Evolutionary conservation across 257 asterid genomes (phyloP), one percentile per base, ranked within the genome.

Genomic region (Rauvolfia tetraphylla): DNA sequence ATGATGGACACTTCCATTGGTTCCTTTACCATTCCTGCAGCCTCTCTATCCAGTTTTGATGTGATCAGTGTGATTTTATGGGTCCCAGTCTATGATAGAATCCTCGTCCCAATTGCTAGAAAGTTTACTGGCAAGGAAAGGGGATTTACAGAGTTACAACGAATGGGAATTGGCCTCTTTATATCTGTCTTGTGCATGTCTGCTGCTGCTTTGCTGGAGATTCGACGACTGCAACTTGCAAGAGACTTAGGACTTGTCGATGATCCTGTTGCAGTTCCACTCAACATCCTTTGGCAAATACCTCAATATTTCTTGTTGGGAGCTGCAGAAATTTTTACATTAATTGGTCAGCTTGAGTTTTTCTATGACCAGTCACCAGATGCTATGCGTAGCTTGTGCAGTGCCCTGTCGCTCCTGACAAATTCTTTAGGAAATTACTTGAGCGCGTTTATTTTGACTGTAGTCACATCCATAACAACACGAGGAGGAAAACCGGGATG

Each of bases 341-440:
- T 87, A 34, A 89, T 94, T 15, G 98, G 98, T 69, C 97, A 89
- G 74, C 84, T 90, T 0, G 95, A 94, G 89, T 94, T 94, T 80
- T 92, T 94, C 80, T 92, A 94, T 68, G 96, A 94, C 71, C 96
- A 94, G 76, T 94, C 98, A 0, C 97, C 97, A 0, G 98, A 94
- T 33, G 98, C 98, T 25, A 94, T 92, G 98, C 93, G 98, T 73
- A 94, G 97, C 67, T 84, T 92, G 85, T 94, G 97, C 81, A 86
- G 91, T 7, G 98, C 97, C 1, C 67, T 94, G 70, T 75, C 97
- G 1, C 89, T 94, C 51, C 85, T 92, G 63, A 89, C 96, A 0
- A 88, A 85, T 20, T 76, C 93, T 1, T 79, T 94, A 79, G 97
- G 97, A 0, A 92, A 89, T 78, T 94, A 92, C 81, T 65, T 89